A percentile compares a stretch with the other conserved stretches of the same genome.
Evolutionary conservation across 192 early-diverging fungal genomes (phyloP).

Genomic region (Coemansia sp.): DNA sequence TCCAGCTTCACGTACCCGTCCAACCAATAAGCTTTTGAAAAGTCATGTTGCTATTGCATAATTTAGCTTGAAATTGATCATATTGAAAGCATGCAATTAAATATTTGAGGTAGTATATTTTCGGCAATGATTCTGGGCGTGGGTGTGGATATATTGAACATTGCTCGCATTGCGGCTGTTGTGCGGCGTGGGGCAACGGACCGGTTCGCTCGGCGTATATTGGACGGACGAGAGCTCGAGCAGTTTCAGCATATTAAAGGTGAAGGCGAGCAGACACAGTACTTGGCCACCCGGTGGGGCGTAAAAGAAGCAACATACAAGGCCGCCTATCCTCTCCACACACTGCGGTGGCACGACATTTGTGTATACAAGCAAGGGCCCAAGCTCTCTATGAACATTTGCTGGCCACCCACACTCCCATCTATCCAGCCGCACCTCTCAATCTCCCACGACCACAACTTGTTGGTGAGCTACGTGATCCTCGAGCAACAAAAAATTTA

Average conservation of each 20-base stretch:
- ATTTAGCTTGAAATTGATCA: too few species aligned
- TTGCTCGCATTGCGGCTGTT: conserved; percentile 62
- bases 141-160: conserved; percentile 74
- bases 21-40: conserved; percentile 54
- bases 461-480: conserved; percentile 33
- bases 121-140: conserved; percentile 70
- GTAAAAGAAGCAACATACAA: conserved; percentile 52
- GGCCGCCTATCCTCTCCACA: conserved; percentile 40
- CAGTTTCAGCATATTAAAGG: neutral
- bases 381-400: conserved; percentile 20
- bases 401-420: conserved; percentile 13
- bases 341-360: conserved; percentile 41
- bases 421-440: conserved; percentile 21
- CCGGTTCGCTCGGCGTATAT: conserved; percentile 63
- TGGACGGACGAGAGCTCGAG: conserved; percentile 46
- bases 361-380: conserved; percentile 12
- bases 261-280: conserved; percentile 11
- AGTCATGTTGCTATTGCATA: too few species aligned
- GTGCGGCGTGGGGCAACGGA: conserved; percentile 53
- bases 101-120: neutral
- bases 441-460: conserved; percentile 33
- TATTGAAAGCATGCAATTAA: too few species aligned
- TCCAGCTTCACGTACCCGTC: conserved; percentile 83
- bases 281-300: conserved; percentile 46
- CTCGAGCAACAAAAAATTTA: conserved; percentile 5